Evolutionary conservation across 345 rosid genomes (phyloP).

Genomic region (Raphanus raphanistrum): DNA sequence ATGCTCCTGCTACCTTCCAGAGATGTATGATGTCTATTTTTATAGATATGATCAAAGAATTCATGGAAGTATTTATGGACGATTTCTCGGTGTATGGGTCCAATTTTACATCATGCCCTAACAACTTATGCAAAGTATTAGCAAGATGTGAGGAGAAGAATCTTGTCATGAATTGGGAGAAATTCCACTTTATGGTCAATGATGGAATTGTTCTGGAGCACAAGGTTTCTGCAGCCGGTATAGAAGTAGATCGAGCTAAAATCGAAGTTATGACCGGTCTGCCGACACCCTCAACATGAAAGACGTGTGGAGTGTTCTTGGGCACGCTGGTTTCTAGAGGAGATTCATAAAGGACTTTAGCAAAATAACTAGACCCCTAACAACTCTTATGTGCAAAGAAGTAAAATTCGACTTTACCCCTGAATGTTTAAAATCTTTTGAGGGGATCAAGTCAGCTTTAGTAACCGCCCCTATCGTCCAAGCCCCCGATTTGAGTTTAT

Average conservation of each 20-base stretch:
- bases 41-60: too few species aligned
- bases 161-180: neutral
- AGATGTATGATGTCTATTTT: too few species aligned
- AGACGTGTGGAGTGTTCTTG: neutral
- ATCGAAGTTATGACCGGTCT: neutral
- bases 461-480: neutral
- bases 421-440: neutral
- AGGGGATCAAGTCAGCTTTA: neutral
- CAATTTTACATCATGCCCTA: neutral
- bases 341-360: neutral
- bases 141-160: neutral
- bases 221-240: neutral
- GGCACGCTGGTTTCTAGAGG: neutral
- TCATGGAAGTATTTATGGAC: too few species aligned
- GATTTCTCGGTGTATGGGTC: neutral
- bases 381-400: neutral
- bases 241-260: neutral
- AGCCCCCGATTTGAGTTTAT: neutral
- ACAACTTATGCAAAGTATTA: neutral
- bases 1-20: too few species aligned
- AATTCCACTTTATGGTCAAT: neutral
- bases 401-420: neutral
- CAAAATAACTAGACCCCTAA: neutral
- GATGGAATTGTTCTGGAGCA: neutral
- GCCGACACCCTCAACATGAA: neutral